phyloP scores from a whole-genome alignment of 495 filamentous ascomycete genomes.

The Thermothielavioides terrestris region DNA sequence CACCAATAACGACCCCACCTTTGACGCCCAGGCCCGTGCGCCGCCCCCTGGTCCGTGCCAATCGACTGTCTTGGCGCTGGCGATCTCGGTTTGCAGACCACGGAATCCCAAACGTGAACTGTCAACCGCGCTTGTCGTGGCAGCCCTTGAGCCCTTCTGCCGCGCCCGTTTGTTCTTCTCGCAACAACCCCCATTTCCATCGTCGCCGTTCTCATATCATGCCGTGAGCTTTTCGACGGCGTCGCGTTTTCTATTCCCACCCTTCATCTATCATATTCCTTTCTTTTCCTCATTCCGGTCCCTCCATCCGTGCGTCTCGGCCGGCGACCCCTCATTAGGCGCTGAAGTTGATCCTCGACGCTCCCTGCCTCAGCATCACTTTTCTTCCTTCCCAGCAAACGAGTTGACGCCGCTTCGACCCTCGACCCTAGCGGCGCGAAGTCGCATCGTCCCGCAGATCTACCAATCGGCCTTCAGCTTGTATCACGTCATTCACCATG shows the following conservation, averaged over 20 bases:
- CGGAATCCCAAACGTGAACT: too few species aligned
- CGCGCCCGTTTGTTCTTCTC: background rate
- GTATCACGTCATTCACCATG: conserved; percentile 6
- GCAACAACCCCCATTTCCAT: background rate
- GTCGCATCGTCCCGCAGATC: background rate
- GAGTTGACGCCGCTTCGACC: background rate
- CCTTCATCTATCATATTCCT: background rate
- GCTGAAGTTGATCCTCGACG: too few species aligned
- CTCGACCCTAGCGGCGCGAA: background rate
- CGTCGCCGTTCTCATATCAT: conserved; percentile 4
- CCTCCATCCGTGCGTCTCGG: too few species aligned
- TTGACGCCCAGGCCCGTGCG: too few species aligned
- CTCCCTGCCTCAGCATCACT: too few species aligned
- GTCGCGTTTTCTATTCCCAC: background rate
- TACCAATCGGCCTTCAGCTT: background rate
- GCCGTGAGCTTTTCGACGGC: conserved; percentile 4
- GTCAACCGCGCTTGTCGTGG: background rate
- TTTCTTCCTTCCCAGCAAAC: background rate
- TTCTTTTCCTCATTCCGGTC: background rate
- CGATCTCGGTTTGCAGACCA: background rate
- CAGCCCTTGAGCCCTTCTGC: background rate
- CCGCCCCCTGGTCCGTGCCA: background rate
- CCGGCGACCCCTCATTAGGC: too few species aligned
- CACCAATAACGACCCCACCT: background rate
- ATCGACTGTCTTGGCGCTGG: background rate